Evolutionary conservation across 2,329 filamentous ascomycete genomes (phyloP), one percentile per base, ranked within the genome.

Genomic region (Aspergillus fumigatiaffinis): DNA sequence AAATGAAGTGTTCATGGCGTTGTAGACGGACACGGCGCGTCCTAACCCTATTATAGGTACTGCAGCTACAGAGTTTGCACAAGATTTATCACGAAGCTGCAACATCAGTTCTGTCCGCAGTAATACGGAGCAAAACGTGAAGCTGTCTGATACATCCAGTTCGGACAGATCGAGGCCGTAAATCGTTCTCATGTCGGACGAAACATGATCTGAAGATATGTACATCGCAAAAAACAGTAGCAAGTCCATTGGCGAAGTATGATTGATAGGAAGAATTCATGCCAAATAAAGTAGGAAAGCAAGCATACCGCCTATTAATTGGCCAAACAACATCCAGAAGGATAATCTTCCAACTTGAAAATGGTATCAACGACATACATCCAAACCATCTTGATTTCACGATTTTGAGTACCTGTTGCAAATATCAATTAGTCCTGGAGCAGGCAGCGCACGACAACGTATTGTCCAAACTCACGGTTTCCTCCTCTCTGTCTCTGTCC

Each of bases 401-500:
- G 32, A 52, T 12, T 42, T 32, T 26, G 54, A 55, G 21, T 55
- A 48, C 38, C 54, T 55, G 7, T 44, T 28, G 8, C 10, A 20
- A 21, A 6, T 9, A 9, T 10, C 23, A 4, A 50, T 20, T 17
- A 50, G 44, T 9, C 32, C 3, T 53, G 41, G 41, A 7, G 3
- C 41, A 2, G n/a, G n/a, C 23, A 10, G 7, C 9, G 23, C 3
- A 28, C 41, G 29, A 17, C 51, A 3, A 32, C 46, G 50, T 14
- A 51, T 17, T n/a, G 23, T 9, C 26, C 20, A 48, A 50, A 64
- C 65, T 46, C 59, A 69, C 65, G 58, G 54, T 61, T 66, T 71
- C 52, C 64, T 67, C 63, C 68, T 67, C 55, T 67, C 63, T 23
- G 55, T 68, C 21, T 61, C 58, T 29, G 58, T 56, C 28, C 59